Evolutionary conservation across 352 stramenopile species (phyloP).

Genomic region (Blastocystis sp.): DNA sequence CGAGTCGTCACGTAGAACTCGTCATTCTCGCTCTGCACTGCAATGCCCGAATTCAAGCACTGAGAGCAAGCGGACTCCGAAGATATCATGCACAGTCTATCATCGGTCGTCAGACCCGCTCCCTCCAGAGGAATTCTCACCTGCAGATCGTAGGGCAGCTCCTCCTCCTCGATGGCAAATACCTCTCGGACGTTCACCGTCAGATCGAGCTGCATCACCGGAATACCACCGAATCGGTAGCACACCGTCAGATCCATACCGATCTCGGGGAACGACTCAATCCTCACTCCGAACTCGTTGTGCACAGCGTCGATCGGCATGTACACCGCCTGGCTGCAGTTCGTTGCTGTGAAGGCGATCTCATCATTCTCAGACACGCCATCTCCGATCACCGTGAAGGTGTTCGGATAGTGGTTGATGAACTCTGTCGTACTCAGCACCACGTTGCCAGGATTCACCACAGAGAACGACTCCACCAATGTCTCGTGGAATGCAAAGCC

Average conservation of each 20-base stretch:
- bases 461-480: neutral
- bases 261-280: neutral
- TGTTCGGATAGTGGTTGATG: slow-evolving; percentile 48
- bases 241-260: slow-evolving; percentile 31
- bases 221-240: slow-evolving; percentile 19
- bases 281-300: slow-evolving; percentile 43
- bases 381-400: slow-evolving; percentile 21
- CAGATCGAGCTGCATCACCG: neutral
- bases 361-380: slow-evolving; percentile 50
- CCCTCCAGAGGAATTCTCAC: slow-evolving; percentile 13
- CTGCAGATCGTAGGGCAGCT: slow-evolving; percentile 10
- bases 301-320: neutral
- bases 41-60: neutral
- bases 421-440: slow-evolving; percentile 23
- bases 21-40: neutral
- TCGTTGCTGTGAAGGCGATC: slow-evolving; percentile 23
- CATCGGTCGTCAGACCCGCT: slow-evolving; percentile 12
- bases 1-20: slow-evolving; percentile 30
- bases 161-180: neutral
- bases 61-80: neutral
- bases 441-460: slow-evolving; percentile 1
- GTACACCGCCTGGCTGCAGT: neutral
- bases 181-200: slow-evolving; percentile 44
- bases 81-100: slow-evolving; percentile 29
- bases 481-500: slow-evolving; percentile 17